Conservation (phyloP, 1,284 basidiomycete genomes). For the Irpex sp. region DNA sequence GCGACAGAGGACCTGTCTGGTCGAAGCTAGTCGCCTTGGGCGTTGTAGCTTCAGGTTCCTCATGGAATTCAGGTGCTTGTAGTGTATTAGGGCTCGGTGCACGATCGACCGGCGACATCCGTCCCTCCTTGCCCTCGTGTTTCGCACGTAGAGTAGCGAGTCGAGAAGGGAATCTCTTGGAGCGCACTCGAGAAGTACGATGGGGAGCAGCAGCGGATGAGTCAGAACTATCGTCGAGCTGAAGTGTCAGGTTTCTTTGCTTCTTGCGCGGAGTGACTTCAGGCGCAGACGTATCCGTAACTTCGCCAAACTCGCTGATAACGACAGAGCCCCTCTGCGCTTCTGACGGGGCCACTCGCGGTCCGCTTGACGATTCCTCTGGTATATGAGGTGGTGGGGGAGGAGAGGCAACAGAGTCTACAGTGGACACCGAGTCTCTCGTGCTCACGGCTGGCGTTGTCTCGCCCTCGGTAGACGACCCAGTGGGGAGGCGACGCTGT, state of each 20-base stretch:
- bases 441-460: slow-evolving; percentile 27
- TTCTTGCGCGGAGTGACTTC: slow-evolving; percentile 32
- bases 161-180: slow-evolving; percentile 44
- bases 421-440: slow-evolving; percentile 34
- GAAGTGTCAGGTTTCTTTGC: slow-evolving; percentile 31
- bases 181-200: slow-evolving; percentile 36
- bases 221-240: slow-evolving; percentile 42
- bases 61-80: slow-evolving; percentile 46
- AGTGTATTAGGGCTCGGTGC: slow-evolving; percentile 40
- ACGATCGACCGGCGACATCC: slow-evolving; percentile 19
- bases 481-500: slow-evolving; percentile 19
- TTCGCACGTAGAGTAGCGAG: slow-evolving; percentile 44
- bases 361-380: slow-evolving; percentile 15
- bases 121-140: slow-evolving; percentile 26
- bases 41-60: slow-evolving; percentile 53
- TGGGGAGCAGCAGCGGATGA: slow-evolving; percentile 38
- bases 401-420: slow-evolving; percentile 33
- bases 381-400: slow-evolving; percentile 36
- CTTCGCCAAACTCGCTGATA: slow-evolving; percentile 28
- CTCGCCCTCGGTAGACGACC: slow-evolving; percentile 16
- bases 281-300: slow-evolving; percentile 21
- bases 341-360: slow-evolving; percentile 24
- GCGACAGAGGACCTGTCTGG: slow-evolving; percentile 30
- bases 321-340: slow-evolving; percentile 35
- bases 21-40: slow-evolving; percentile 51